Percentiles rank a stretch among this genome's conserved stretches.
Conservation (phyloP, 1,284 basidiomycete genomes). For the Malassezia obtusa region DNA sequence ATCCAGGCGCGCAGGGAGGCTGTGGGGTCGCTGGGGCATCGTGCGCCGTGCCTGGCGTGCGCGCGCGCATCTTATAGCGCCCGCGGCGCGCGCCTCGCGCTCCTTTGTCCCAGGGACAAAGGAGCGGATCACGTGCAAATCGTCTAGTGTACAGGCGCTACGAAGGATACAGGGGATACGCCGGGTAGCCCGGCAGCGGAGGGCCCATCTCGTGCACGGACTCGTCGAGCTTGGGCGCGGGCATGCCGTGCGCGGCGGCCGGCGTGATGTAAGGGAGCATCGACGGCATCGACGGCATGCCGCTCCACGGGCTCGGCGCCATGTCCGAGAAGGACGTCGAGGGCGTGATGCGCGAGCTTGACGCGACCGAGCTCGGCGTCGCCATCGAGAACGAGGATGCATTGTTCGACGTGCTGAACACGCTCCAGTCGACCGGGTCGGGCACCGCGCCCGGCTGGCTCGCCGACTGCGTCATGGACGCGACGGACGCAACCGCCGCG, state of each 20-base stretch:
- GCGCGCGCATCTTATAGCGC: neutral
- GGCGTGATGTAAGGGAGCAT: neutral
- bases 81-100: neutral
- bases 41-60: no score
- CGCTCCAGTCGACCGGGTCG: neutral
- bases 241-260: neutral
- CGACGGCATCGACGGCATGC: neutral
- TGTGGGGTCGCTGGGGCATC: no score
- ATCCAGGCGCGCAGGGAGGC: no score
- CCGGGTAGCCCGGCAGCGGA: neutral
- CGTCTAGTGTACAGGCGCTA: neutral
- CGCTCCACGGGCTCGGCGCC: constrained; percentile 6
- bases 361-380: constrained; percentile 18
- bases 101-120: neutral
- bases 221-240: neutral
- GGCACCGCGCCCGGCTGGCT: neutral
- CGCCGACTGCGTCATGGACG: neutral
- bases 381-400: constrained; percentile 6
- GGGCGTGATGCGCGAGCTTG: constrained; percentile 36
- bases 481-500: neutral
- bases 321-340: constrained; percentile 39
- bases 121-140: neutral
- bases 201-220: neutral
- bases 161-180: neutral
- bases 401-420: constrained; percentile 9